These are phyloP conservation scores for Acacia acuminata DNA, from an alignment of 306 rosid species.

Conservation along the genomic window DNA sequence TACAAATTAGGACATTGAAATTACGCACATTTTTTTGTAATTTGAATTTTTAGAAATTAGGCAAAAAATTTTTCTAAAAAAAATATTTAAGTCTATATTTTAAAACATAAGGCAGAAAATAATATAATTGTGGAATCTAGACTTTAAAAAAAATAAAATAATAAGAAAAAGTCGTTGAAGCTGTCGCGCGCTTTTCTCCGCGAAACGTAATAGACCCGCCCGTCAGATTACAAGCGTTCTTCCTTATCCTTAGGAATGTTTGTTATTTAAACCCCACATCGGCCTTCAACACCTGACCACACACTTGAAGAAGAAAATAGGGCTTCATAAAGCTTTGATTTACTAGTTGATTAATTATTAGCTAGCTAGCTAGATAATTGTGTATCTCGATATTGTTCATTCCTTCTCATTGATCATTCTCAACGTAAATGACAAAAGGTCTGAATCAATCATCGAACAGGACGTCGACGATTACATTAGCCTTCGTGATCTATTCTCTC, in stretches of 20 bases:
- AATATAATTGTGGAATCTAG: no score
- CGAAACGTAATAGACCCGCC: not conserved
- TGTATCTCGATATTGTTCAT: not conserved
- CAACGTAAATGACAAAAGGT: constrained; percentile 70
- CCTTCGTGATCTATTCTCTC: constrained; percentile 27
- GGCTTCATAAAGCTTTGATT: not conserved
- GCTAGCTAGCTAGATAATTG: no score
- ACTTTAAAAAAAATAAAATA: no score
- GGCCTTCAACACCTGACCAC: no score
- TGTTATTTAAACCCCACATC: not conserved
- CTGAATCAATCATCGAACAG: constrained; percentile 16
- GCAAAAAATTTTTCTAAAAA: no score
- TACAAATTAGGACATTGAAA: no score
- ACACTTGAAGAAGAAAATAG: not conserved
- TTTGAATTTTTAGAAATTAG: no score
- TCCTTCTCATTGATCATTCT: constrained; percentile 5
- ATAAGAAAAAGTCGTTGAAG: not conserved
- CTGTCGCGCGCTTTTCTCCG: not conserved
- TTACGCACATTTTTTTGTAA: no score
- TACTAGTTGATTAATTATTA: no score
- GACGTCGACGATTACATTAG: constrained; percentile 14
- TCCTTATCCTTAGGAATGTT: not conserved
- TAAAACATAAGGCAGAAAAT: no score
- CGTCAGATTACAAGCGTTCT: not conserved
- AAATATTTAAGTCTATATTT: no score